Base-by-base conservation (phyloP, 1,284 basidiomycete species). In the Pseudozyma thailandica region DNA sequence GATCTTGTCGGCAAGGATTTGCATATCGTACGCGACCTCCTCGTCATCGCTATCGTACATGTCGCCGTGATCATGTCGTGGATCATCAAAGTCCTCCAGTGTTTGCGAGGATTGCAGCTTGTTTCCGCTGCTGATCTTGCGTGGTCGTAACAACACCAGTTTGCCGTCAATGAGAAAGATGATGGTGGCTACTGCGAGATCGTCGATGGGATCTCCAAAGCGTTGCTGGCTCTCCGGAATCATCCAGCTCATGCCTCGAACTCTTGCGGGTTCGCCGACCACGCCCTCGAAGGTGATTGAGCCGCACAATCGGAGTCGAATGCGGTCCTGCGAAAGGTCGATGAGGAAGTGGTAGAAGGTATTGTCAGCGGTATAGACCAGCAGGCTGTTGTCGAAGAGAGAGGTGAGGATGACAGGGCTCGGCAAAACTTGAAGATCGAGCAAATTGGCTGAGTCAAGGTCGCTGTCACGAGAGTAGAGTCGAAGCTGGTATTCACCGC, bases 331-430 rank as follows among this genome's bases (percentile, higher is more conserved):
- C 0, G 93, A 93, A 1, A 93, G 92, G 27, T 93, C 87, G 68
- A 98, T 92, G 74, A 98, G 84, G 82, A 92, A 98, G 84, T 99
- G 96, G 75, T 89, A 90, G 47, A 99, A 86, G 26, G 90, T 94
- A 81, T 98, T 98, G 84, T 98, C 94, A n/a, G 90, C 88, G 2
- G 94, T 97, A 84, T 98, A 98, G 16, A 96, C 92, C 45, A 99
- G 87, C n/a, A 99, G 85, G 0, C 93, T 95, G 79, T 95, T 96
- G 84, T 98, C 96, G 57, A 98, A 92, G 6, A 98, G 86, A 7
- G 93, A 94, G 2, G 75, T 73, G 10, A 78, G 57, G 18, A 79
- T 58, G 38, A 82, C 76, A 1, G 74, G 69, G 0, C 90, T 89
- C 0, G 89, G 85, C 20, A 96, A 84, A n/a, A 89, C 84, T 82